Percentiles rank a stretch among this genome's conserved stretches.
These are phyloP conservation scores for Lentinula boryana DNA, from an alignment of 768 basidiomycete genomes.

Conservation along the genomic window DNA sequence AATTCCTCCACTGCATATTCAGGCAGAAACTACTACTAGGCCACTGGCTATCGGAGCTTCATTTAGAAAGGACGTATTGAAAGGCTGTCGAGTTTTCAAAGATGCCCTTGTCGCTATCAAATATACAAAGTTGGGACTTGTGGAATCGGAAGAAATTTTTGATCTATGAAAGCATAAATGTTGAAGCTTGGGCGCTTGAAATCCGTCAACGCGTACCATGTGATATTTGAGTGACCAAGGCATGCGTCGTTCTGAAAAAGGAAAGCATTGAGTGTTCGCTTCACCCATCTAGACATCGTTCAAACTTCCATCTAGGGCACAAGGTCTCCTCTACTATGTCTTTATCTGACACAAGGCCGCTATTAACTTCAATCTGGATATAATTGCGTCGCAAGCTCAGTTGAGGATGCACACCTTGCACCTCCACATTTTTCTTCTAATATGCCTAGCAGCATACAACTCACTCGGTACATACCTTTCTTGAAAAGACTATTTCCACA, in stretches of 20 bases:
- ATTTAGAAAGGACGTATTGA: not conserved
- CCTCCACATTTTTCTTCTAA: not conserved
- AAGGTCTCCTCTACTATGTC: not conserved
- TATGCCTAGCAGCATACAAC: not conserved
- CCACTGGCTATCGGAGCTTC: too few species aligned
- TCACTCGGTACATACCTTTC: slow-evolving; percentile 1
- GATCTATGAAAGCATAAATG: too few species aligned
- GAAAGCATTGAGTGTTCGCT: not conserved
- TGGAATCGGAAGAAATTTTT: too few species aligned
- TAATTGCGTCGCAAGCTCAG: not conserved
- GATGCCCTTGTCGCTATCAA: not conserved
- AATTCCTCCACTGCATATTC: too few species aligned
- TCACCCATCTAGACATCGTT: not conserved
- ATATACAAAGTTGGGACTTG: not conserved
- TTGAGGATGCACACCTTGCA: not conserved
- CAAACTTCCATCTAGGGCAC: not conserved
- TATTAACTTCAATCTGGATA: not conserved
- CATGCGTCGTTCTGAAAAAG: not conserved
- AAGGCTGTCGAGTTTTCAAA: not conserved
- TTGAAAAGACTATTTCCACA: not conserved
- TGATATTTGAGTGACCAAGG: not conserved
- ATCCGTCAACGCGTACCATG: not conserved
- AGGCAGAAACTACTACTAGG: too few species aligned
- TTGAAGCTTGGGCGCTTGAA: not conserved
- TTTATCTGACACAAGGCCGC: not conserved